These are phyloP conservation scores for Arthrobotrys megalospora DNA, from an alignment of 2,329 filamentous ascomycete species.

Conservation along the genomic window DNA sequence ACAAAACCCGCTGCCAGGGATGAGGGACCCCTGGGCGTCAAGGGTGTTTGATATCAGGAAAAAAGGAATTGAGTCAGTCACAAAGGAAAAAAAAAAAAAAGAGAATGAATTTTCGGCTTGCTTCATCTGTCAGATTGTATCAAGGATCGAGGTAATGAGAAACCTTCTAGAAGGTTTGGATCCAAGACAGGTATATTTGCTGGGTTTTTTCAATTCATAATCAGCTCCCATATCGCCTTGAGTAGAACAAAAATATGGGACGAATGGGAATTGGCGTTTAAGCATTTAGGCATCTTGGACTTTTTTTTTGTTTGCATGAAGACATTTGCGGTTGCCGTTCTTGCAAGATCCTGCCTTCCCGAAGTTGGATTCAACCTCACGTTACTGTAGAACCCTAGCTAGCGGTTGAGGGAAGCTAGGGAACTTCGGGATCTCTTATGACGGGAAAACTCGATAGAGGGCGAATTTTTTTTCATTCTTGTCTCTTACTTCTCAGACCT, in stretches of 20 bases:
- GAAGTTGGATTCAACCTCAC: neutral
- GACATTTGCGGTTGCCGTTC: constrained; percentile 21
- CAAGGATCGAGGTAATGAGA: neutral
- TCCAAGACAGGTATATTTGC: constrained; percentile 11
- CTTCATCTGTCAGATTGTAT: constrained; percentile 26
- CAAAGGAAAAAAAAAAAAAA: neutral
- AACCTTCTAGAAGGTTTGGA: constrained; percentile 39
- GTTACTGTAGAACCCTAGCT: neutral
- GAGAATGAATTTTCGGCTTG: constrained; percentile 23
- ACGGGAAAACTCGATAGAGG: constrained; percentile 15
- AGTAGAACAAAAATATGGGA: constrained; percentile 6
- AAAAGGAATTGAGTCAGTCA: neutral
- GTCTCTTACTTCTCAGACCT: constrained; percentile 10
- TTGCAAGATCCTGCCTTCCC: constrained; percentile 5
- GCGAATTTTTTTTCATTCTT: constrained; percentile 8
- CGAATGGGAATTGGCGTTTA: constrained; percentile 22
- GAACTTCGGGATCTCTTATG: constrained; percentile 40
- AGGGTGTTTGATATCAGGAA: constrained; percentile 26
- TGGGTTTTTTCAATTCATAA: constrained; percentile 6
- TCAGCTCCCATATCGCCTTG: constrained; percentile 3
- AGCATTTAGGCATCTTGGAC: constrained; percentile 6
- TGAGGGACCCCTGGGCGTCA: constrained; percentile 24
- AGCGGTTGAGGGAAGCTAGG: constrained; percentile 25
- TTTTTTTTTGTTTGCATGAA: constrained; percentile 5
- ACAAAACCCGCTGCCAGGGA: constrained; percentile 4